Evolutionary conservation across 2,329 filamentous ascomycete species (phyloP), one percentile per base, ranked within the genome.

Genomic region (Aspergillus spinulosporus): DNA sequence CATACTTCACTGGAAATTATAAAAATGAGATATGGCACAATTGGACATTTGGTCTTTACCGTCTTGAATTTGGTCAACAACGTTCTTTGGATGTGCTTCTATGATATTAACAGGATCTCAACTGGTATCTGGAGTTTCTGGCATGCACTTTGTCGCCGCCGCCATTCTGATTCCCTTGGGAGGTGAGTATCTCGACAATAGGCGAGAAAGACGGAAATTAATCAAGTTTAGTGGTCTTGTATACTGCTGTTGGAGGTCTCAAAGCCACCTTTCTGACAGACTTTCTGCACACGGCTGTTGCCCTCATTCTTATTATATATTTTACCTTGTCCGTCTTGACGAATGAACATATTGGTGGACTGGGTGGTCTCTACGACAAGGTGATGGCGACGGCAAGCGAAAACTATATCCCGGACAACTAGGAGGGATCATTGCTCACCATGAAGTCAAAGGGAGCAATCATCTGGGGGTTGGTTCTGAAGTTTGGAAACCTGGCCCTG

Each of bases 1-100:
- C 79, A 81, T 54, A 81, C 79, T 0, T 79, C 76, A 2, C 70
- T 81, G 1, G 79, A 81, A 59, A 80, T 82, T 46, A 76, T 81
- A 39, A 72, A 72, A 3, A 76, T 76, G 67, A 68, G 79, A 56
- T 81, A 82, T 60, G 78, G 77, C 4, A 74, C 68, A 26, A 64
- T 73, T 9, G 74, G 68, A 0, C 75, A 79, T 59, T 56, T 73
- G 7, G 67, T 76, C 0, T 77, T 77, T 40, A 75, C 76, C 9
- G 59, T 75, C 2, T 60, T 78, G 26, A 77, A 77, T 29, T 56
- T 77, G 4, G 66, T 71, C 3, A 76, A 77, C 54, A 79, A 79
- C 39, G 68, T 79, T 21, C 11, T 76, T 79, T 43, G 76, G 75
- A 0, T 77, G 75, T 44, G 74, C 74, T 0, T 73, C 71, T 6